Evolutionary conservation across 2,329 filamentous ascomycete species (phyloP), one percentile per base, ranked within the genome.

Genomic region (Penicillium sp.): DNA sequence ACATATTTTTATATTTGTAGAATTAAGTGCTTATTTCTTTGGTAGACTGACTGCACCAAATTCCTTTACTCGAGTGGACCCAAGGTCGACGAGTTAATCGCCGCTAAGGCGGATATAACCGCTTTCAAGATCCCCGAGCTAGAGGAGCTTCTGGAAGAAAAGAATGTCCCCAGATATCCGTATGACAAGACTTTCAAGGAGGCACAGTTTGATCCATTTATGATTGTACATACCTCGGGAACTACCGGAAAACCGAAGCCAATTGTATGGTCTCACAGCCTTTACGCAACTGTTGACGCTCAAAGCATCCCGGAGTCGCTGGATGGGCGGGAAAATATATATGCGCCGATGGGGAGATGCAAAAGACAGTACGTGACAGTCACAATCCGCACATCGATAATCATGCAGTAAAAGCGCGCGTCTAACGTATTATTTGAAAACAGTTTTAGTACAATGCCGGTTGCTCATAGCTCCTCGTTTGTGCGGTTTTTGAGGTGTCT

Each of bases 161-260:
- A 52, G 8, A 28, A 42, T 26, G 38, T 26, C 16, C 35, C 49
- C 23, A 33, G 26, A n/a, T n/a, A 40, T 26, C 35, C 49, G 11
- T 52, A 52, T 38, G 40, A n/a, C n/a, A 52, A 52, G 26, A 21
- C 35, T 28, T 52, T 52, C 21, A 33, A 52, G 40, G 49, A 24
- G 21, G 49, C 49, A 6, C 35, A 38, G 35, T 52, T 23, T 23
- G 49, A 52, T 28, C 49, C 49, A 26, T 42, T 24, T 16, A 52
- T 52, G 49, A 23, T 52, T 52, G 9, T 43, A 42, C 49, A 52
- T 35, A 52, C 33, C 18, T 40, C 30, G 20, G 49, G 49, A 9
- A 52, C 30, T 26, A 52, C 49, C 4, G 49, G 49, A 1, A 52
- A 33, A 16, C 49, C 49, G n/a, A 52, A 42, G 21, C 49, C 49